A percentile compares a stretch with the other conserved stretches of the same genome.
Conservation (phyloP, 495 filamentous ascomycete species). For the Achaetomiella virescens region DNA sequence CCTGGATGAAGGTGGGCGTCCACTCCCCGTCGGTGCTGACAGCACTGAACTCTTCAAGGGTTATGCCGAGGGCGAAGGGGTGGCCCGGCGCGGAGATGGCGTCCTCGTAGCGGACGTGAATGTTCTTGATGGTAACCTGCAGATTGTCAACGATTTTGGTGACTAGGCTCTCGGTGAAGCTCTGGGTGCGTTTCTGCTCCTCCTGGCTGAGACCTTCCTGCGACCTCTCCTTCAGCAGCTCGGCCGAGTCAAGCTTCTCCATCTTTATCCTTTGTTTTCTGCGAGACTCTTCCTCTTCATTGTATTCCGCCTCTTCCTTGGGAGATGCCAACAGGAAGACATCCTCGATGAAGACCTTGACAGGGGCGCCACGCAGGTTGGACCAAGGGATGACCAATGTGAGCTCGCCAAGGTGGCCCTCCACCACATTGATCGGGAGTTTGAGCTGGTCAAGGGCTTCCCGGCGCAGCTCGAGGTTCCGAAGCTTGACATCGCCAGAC, state of each 20-base stretch:
- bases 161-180: conserved; percentile 87
- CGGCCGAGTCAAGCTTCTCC: conserved; percentile 93
- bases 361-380: conserved; percentile 86
- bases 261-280: conserved; percentile 84
- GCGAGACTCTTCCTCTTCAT: conserved; percentile 82
- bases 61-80: conserved; percentile 87
- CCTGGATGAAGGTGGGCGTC: conserved; percentile 91
- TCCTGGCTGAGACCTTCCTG: conserved; percentile 90
- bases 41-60: conserved; percentile 89
- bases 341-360: conserved; percentile 92
- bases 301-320: conserved; percentile 87
- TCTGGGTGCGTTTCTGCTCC: conserved; percentile 92
- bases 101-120: conserved; percentile 95
- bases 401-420: conserved; percentile 85
- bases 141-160: conserved; percentile 97
- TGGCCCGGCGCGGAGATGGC: conserved; percentile 92
- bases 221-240: conserved; percentile 82
- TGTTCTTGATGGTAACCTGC: conserved; percentile 94
- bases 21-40: conserved; percentile 91
- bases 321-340: conserved; percentile 91
- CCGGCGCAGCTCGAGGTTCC: conserved; percentile 80
- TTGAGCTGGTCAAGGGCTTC: conserved; percentile 96
- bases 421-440: conserved; percentile 90
- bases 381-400: conserved; percentile 95
- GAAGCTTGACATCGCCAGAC: conserved; percentile 93